Evolutionary conservation across 441 rosid genomes (phyloP).

Genomic region (Eugenia klotzschiana): DNA sequence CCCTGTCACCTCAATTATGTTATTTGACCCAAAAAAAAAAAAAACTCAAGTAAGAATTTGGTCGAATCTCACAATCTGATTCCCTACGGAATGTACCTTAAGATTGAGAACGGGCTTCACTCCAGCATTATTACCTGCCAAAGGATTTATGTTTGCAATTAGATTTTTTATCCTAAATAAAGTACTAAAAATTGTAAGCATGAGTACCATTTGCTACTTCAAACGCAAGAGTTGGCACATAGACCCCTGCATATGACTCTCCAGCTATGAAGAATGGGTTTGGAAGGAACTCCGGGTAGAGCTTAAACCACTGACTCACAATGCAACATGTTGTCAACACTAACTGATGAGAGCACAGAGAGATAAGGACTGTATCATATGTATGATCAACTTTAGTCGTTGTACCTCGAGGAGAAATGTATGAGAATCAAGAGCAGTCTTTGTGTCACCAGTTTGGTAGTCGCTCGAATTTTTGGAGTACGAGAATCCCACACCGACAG

Average conservation of each 20-base stretch:
- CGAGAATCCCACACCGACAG: constrained; percentile 77
- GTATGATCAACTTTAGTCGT: not conserved
- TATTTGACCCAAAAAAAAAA: not conserved
- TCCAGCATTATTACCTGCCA: not conserved
- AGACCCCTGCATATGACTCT: constrained; percentile 85
- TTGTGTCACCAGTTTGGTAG: constrained; percentile 44
- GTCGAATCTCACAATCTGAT: not conserved
- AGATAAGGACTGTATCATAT: not conserved
- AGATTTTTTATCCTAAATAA: not conserved
- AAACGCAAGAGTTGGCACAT: constrained; percentile 68
- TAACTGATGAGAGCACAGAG: not conserved
- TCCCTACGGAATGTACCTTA: constrained; percentile 26
- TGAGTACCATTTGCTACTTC: constrained; percentile 54
- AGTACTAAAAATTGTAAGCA: not conserved
- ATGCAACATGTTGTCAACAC: not conserved
- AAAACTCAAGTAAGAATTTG: not conserved
- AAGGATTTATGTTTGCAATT: not conserved
- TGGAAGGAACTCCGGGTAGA: constrained; percentile 60
- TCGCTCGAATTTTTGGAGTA: constrained; percentile 48
- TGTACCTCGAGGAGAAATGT: constrained; percentile 30
- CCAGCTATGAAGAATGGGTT: constrained; percentile 76
- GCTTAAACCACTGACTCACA: constrained; percentile 62
- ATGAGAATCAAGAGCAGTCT: constrained; percentile 60
- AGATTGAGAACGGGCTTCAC: constrained; percentile 18
- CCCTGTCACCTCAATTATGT: constrained; percentile 28